phyloP scores from a whole-genome alignment of 306 rosid species.

The Casuarina cunninghamiana region DNA sequence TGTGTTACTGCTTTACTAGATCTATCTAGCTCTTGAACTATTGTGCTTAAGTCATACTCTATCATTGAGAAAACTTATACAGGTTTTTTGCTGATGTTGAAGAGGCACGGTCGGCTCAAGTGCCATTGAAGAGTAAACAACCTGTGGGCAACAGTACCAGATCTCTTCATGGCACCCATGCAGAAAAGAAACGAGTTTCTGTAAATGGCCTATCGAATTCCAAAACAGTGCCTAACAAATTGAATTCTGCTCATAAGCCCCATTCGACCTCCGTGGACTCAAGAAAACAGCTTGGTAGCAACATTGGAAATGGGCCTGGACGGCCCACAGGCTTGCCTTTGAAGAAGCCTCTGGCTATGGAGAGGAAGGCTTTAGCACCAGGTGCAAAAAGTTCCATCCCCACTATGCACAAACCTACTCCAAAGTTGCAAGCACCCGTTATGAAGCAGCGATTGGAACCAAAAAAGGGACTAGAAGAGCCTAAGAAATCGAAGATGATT shows the following conservation, averaged over 20 bases:
- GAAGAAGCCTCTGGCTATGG: conserved; percentile 44
- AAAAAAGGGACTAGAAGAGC: conserved; percentile 49
- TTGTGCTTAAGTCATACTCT: conserved; percentile 36
- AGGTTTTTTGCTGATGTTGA: conserved; percentile 61
- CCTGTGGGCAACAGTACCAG: conserved; percentile 43
- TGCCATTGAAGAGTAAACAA: conserved; percentile 48
- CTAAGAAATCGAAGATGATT: conserved; percentile 47
- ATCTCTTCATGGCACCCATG: conserved; percentile 33
- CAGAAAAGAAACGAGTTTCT: conserved; percentile 44
- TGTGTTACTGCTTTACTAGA: conserved; percentile 36
- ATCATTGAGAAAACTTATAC: conserved; percentile 58
- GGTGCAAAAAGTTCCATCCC: conserved; percentile 39
- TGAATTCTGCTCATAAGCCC: conserved; percentile 47
- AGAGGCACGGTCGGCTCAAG: conserved; percentile 61
- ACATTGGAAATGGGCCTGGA: conserved; percentile 58
- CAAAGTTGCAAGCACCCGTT: conserved; percentile 41
- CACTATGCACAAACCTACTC: conserved; percentile 44
- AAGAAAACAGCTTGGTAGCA: conserved; percentile 61
- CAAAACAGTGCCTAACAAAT: conserved; percentile 48
- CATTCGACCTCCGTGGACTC: conserved; percentile 41
- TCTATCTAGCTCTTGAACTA: conserved; percentile 22
- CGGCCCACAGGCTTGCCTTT: conserved; percentile 54
- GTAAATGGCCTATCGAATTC: conserved; percentile 46
- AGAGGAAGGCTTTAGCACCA: conserved; percentile 49
- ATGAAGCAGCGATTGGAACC: conserved; percentile 48